phyloP scores from a whole-genome alignment of 305 asterid species.

The Coffea humblotiana region DNA sequence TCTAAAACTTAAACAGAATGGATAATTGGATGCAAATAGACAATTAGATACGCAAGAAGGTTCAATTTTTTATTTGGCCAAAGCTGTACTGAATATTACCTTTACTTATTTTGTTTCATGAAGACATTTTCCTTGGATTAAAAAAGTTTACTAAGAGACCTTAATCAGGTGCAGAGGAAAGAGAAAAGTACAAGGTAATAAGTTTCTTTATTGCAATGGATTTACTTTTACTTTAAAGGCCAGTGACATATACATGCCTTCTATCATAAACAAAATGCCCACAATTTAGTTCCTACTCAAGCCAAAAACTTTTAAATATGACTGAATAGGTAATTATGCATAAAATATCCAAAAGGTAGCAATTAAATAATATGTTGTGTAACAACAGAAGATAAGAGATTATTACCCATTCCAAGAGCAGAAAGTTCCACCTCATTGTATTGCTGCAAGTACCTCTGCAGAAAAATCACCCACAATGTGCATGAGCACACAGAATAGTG shows the following conservation, averaged over 20 bases:
- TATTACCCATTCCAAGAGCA: slow-evolving; percentile 77
- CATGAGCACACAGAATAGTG: background rate
- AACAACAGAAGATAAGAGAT: slow-evolving; percentile 15
- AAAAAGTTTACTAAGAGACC: background rate
- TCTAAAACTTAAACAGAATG: background rate
- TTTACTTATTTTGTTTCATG: background rate
- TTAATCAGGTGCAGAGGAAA: background rate
- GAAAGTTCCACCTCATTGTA: slow-evolving; percentile 69
- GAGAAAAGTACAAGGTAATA: background rate
- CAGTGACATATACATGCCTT: background rate
- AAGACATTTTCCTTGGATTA: background rate
- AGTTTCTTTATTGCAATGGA: too few relatives aligned
- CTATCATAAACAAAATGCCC: background rate
- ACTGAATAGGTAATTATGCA: background rate
- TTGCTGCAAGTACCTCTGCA: slow-evolving; percentile 73
- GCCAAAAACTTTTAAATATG: background rate
- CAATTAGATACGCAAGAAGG: background rate
- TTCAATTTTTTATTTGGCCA: background rate
- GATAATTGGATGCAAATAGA: background rate
- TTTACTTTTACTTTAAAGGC: background rate
- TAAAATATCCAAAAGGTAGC: background rate
- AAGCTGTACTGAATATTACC: background rate
- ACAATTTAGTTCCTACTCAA: background rate
- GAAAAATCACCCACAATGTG: slow-evolving; percentile 4
- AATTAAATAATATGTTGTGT: too few relatives aligned